Base-by-base conservation (phyloP, 1,284 basidiomycete genomes). In the Fomitopsis palustris region DNA sequence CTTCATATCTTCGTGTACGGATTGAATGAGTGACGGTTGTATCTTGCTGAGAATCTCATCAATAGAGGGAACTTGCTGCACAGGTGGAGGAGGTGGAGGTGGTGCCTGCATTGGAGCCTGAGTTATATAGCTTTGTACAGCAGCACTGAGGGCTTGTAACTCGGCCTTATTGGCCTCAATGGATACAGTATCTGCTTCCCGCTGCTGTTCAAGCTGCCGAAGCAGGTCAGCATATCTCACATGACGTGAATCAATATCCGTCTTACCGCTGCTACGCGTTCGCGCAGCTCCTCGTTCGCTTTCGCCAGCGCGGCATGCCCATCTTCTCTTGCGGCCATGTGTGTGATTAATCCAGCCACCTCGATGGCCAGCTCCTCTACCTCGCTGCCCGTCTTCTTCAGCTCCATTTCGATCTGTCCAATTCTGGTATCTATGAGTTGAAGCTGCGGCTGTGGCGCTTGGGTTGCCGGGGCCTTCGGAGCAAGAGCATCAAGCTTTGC, bases 1-100 rank as follows among this genome's bases (percentile, higher is more conserved):
- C 47, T 66, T 58, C 19, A 83, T 70, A 17, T 73, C 72, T 1
- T 75, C 65, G 21, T 72, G 78, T 23, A 81, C 70, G 9, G 74
- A 67, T 31, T 74, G 67, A 2, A 75, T 58, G 16, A 85, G 63
- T 0, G 74, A 70, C 21, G 76, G 75, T 25, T 76, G 69, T 53
- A 85, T 69, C 14, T 73, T 64, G 27, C 75, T 65, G 9, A 81
- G 55, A 56, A 85, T 70, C 54, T 77, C 73, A n/a, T 80, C 77
- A 0, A 72, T 61, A 4, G 79, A 71, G 1, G 77, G 72, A 21
- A 73, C 65, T 39, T 69, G 61, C 27, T 49, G 56, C 31, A 53
- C n/a, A 33, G 33, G 21, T 5, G 69, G 63, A 12, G 61, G 41
- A 16, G 66, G 19, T 6, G 70, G 64, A 12, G 61, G 41, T 21